phyloP scores from a whole-genome alignment of 2,329 filamentous ascomycete species.

The Grosmannia huntii region DNA sequence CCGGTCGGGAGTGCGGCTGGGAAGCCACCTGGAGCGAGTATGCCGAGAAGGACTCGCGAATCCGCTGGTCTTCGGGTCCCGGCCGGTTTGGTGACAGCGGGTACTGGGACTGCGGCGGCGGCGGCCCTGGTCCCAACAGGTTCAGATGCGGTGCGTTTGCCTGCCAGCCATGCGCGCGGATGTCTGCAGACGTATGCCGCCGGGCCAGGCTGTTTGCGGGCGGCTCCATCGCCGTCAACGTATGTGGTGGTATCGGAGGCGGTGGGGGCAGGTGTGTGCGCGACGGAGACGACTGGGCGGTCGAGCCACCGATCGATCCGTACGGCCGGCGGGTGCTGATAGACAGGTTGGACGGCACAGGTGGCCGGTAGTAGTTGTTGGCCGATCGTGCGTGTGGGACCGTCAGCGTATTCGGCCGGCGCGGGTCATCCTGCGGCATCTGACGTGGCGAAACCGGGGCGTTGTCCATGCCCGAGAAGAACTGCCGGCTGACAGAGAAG shows the following conservation, averaged over 20 bases:
- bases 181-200: slow-evolving; percentile 90
- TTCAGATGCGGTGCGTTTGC: slow-evolving; percentile 32
- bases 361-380: slow-evolving; percentile 56
- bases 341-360: slow-evolving; percentile 70
- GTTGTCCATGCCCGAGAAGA: slow-evolving; percentile 56
- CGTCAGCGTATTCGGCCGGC: slow-evolving; percentile 51
- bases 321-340: slow-evolving; percentile 66
- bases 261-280: slow-evolving; percentile 56
- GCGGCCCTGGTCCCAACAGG: background rate
- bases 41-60: slow-evolving; percentile 42
- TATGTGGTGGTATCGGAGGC: slow-evolving; percentile 27
- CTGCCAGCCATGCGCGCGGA: slow-evolving; percentile 75
- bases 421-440: slow-evolving; percentile 70
- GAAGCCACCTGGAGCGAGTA: slow-evolving; percentile 36
- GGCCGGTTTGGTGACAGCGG: slow-evolving; percentile 40
- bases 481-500: slow-evolving; percentile 51
- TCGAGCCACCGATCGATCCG: slow-evolving; percentile 61
- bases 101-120: slow-evolving; percentile 30
- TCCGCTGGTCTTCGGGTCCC: slow-evolving; percentile 38
- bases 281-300: slow-evolving; percentile 58
- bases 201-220: slow-evolving; percentile 60
- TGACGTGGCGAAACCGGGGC: slow-evolving; percentile 80
- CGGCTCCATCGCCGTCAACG: slow-evolving; percentile 38
- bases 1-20: slow-evolving; percentile 38
- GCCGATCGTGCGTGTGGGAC: slow-evolving; percentile 42